Evolutionary conservation across 2,329 filamentous ascomycete species (phyloP), one percentile per base, ranked within the genome.

Genomic region (Cordyceps javanica): DNA sequence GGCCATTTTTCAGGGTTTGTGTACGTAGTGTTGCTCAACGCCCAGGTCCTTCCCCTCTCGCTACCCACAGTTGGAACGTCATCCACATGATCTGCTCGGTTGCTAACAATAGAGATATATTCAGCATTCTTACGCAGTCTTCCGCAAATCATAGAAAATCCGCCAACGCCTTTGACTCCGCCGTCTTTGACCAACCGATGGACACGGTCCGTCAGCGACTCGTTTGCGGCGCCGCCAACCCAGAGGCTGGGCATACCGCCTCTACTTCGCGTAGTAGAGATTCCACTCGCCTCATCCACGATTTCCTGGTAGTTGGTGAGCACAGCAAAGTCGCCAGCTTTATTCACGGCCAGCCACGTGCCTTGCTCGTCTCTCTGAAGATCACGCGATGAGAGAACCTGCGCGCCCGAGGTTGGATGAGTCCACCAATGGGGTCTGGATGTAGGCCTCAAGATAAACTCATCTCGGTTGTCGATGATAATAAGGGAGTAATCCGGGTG

Each of bases 401-500:
- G 63, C 42, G 70, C 60, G 14, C 75, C 74, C 32, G 75, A 73
- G 39, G 68, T 66, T 21, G 69, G 68, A 60, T 77, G 77, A 44
- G 69, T 77, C 83, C 83, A 87, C 83, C 83, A 87, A 68, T 85
- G 79, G 7, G 83, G 83, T 59, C 81, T 75, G 54, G 80, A 84
- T 2, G 84, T 87, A 4, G 84, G 84, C 28, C 84, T 78, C 14
- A 86, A 76, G 61, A 87, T 82, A 72, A 82, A 87, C 69, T 87
- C 88, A 75, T 93, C 89, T 64, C 89, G 82, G 70, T 93, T 93
- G 73, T 91, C 84, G 68, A 91, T 77, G 60, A 90, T 74, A 64
- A 93, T 88, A 60, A 92, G 78, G 26, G 87, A 80, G 72, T 92
- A 92, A 63, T 81, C 77, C 10, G 89, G 89, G 68, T 92, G 89